Evolutionary conservation across 2,329 filamentous ascomycete species (phyloP).

Genomic region (Aspergillus novofumigatus): DNA sequence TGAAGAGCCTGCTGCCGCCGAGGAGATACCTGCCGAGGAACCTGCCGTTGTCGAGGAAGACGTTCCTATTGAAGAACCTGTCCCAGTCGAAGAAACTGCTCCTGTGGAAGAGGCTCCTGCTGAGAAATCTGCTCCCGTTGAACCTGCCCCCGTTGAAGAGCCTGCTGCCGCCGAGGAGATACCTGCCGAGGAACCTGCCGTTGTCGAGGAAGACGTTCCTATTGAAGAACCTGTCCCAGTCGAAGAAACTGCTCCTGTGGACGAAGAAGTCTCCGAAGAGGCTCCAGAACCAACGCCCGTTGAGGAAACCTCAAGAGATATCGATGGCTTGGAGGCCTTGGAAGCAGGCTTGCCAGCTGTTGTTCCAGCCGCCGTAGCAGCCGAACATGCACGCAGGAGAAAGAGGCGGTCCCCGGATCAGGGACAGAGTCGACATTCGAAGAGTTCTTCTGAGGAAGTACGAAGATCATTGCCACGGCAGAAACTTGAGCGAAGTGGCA

Average conservation of each 20-base stretch:
- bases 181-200: constrained; percentile 1
- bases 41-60: neutral
- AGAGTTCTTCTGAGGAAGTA: constrained; percentile 31
- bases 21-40: neutral
- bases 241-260: constrained; percentile 6
- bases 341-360: constrained; percentile 1
- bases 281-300: neutral
- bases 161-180: too few species aligned
- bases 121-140: constrained; percentile 9
- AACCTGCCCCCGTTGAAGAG: constrained; percentile 9
- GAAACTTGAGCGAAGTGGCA: constrained; percentile 28
- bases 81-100: constrained; percentile 4
- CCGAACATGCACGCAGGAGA: constrained; percentile 21
- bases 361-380: constrained; percentile 6
- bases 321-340: constrained; percentile 7
- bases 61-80: neutral
- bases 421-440: constrained; percentile 34
- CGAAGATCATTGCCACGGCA: constrained; percentile 26
- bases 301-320: constrained; percentile 4
- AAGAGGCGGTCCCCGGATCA: constrained; percentile 28
- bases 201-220: too few species aligned
- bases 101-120: constrained; percentile 4
- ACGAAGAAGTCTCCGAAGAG: constrained; percentile 6
- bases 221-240: neutral
- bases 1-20: neutral